phyloP scores from a whole-genome alignment of 306 rosid genomes.

The Quercus variabilis region DNA sequence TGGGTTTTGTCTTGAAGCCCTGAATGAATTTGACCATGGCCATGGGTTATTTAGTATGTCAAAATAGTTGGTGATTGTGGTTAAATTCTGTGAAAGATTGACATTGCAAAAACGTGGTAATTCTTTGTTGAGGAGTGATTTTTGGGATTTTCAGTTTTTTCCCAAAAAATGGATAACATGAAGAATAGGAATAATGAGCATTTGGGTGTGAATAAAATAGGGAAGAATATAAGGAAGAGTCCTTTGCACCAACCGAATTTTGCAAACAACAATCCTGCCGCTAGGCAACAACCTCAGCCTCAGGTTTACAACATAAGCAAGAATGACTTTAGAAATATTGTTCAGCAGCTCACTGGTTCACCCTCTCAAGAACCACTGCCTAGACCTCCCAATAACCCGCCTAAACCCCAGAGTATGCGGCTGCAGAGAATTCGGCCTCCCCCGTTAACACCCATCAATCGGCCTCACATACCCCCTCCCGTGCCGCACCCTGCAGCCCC shows the following conservation, averaged over 20 bases:
- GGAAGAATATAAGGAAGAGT: conserved; percentile 88
- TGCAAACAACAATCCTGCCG: conserved; percentile 48
- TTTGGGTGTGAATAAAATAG: conserved; percentile 88
- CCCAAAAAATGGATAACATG: conserved; percentile 62
- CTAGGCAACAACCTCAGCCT: conserved; percentile 92
- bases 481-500: conserved; percentile 45
- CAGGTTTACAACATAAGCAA: conserved; percentile 96
- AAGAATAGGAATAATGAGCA: conserved; percentile 59
- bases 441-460: conserved; percentile 68
- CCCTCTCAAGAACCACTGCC: conserved; percentile 80
- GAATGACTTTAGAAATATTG: conserved; percentile 86
- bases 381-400: conserved; percentile 67
- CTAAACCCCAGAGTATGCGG: conserved; percentile 81
- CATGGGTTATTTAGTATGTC: conserved; percentile 19
- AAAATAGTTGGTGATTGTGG: conserved; percentile 1
- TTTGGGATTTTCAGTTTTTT: conserved; percentile 2
- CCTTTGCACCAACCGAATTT: conserved; percentile 86
- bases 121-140: conserved; percentile 16
- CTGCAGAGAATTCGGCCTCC: conserved; percentile 93
- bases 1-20: conserved; percentile 14
- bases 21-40: conserved; percentile 20
- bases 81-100: conserved; percentile 13
- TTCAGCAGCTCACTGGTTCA: conserved; percentile 95
- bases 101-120: conserved; percentile 7
- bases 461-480: conserved; percentile 49